phyloP scores from a whole-genome alignment of 164 flowering plant genomes.

The Cinnamomum micranthum region DNA sequence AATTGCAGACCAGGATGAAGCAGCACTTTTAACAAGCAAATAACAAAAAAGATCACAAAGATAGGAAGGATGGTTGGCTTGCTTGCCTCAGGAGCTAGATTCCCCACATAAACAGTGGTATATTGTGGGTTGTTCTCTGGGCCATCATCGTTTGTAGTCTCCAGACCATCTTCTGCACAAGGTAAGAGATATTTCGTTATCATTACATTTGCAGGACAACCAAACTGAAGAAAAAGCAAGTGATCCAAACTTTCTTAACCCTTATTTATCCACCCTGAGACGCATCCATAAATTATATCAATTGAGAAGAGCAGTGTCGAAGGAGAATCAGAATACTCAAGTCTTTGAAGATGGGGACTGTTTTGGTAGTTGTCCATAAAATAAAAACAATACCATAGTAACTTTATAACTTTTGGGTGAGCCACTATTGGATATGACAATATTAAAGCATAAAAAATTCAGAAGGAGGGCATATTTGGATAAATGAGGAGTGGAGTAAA shows the following conservation, averaged over 20 bases:
- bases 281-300: too few species aligned
- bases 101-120: conserved; percentile 98
- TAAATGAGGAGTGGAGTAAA: too few species aligned
- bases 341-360: too few species aligned
- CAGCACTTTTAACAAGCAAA: neutral
- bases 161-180: conserved; percentile 83
- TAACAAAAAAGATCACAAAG: neutral
- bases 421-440: neutral
- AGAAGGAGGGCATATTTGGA: too few species aligned
- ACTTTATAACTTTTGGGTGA: neutral
- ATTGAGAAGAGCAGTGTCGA: too few species aligned
- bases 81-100: conserved; percentile 87
- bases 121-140: conserved; percentile 94
- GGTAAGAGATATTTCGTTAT: neutral
- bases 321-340: too few species aligned
- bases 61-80: neutral
- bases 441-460: neutral
- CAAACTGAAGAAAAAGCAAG: neutral
- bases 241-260: too few species aligned
- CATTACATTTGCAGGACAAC: neutral
- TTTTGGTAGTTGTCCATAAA: too few species aligned
- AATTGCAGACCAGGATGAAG: neutral
- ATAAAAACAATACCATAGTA: too few species aligned
- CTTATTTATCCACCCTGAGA: too few species aligned
- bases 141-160: conserved; percentile 56